Conservation (phyloP, 208 protist genomes). For the Phytomonas francai region DNA sequence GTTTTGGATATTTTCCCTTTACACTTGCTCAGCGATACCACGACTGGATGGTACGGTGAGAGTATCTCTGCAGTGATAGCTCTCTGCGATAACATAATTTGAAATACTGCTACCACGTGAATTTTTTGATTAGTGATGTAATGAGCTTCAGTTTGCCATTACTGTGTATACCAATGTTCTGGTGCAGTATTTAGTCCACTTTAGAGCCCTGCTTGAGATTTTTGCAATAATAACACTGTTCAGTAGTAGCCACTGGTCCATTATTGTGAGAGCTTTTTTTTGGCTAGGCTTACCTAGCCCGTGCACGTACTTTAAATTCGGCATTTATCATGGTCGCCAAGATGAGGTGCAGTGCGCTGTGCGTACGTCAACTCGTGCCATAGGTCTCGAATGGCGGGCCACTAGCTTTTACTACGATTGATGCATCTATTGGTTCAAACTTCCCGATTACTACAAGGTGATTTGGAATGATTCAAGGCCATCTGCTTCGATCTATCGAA, state of each 20-base stretch:
- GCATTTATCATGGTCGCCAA: slow-evolving; percentile 76
- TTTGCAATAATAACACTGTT: slow-evolving; percentile 64
- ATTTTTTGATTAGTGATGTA: slow-evolving; percentile 42
- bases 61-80: too few species aligned
- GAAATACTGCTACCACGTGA: slow-evolving; percentile 70
- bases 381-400: slow-evolving; percentile 50
- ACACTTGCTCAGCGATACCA: too few species aligned
- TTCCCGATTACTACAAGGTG: slow-evolving; percentile 46
- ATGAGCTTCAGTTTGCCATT: slow-evolving; percentile 66
- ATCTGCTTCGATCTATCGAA: slow-evolving; percentile 63
- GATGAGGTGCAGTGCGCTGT: slow-evolving; percentile 46
- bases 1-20: too few species aligned
- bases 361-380: slow-evolving; percentile 54
- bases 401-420: slow-evolving; percentile 81
- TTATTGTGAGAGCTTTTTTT: slow-evolving; percentile 72
- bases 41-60: too few species aligned
- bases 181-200: slow-evolving; percentile 56
- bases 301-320: slow-evolving; percentile 87
- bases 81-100: not conserved
- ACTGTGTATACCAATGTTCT: slow-evolving; percentile 79
- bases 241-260: slow-evolving; percentile 51
- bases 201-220: slow-evolving; percentile 87
- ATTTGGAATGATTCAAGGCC: slow-evolving; percentile 76
- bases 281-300: slow-evolving; percentile 64
- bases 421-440: slow-evolving; percentile 63